These are phyloP conservation scores for Pythium phragmitis DNA, from an alignment of 352 stramenopile genomes.

Conservation along the genomic window DNA sequence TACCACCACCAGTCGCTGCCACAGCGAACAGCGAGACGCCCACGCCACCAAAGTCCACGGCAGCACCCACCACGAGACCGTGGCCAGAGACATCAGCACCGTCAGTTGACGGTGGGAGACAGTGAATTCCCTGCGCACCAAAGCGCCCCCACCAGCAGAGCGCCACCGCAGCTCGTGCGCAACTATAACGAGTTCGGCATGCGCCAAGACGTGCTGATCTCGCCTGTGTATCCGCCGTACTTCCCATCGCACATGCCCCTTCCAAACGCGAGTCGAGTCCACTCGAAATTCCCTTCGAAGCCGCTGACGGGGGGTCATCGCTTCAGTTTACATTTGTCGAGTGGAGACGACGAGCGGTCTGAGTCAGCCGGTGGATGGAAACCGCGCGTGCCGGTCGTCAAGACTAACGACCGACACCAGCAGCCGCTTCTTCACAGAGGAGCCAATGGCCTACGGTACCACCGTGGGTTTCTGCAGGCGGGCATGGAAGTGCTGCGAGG, in stretches of 20 bases:
- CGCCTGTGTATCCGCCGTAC: conserved; percentile 50
- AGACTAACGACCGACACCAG: not conserved
- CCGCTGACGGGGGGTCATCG: conserved; percentile 4
- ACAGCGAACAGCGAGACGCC: conserved; percentile 1
- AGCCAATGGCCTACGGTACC: conserved; percentile 33
- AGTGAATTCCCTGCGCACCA: conserved; percentile 21
- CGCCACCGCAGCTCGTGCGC: conserved; percentile 43
- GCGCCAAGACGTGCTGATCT: conserved; percentile 57
- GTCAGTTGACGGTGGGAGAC: conserved; percentile 8
- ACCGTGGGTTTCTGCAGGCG: conserved; percentile 52
- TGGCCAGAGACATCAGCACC: conserved; percentile 10
- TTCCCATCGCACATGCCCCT: conserved; percentile 30
- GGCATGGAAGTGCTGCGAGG: conserved; percentile 61
- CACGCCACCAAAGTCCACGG: not conserved
- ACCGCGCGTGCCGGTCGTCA: not conserved
- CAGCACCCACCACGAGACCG: conserved; percentile 9
- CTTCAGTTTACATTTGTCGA: conserved; percentile 4
- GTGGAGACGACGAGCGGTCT: conserved; percentile 4
- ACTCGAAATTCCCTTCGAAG: conserved; percentile 15
- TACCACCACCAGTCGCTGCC: not conserved
- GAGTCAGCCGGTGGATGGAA: conserved; percentile 11
- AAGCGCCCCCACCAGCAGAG: not conserved
- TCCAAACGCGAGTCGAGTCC: conserved; percentile 3
- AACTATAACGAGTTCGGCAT: conserved; percentile 72
- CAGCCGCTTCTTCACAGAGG: not conserved